Percentiles rank a stretch among this genome's conserved stretches.
Evolutionary conservation across 2,329 filamentous ascomycete genomes (phyloP).

Genomic region (Thermochaetoides dissita): DNA sequence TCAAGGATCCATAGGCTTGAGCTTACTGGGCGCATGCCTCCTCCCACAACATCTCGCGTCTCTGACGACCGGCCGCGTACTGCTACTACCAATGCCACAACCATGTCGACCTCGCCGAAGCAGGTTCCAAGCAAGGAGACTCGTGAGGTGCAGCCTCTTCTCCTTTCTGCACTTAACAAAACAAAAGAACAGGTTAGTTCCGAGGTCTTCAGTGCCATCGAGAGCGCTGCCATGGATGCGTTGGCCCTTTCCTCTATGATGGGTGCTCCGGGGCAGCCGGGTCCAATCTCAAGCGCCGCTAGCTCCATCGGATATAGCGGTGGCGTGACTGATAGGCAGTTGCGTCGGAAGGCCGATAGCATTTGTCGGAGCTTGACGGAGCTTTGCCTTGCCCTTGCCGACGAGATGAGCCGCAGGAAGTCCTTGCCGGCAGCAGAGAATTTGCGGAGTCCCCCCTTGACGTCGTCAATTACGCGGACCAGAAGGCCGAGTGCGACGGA

Average conservation of each 20-base stretch:
- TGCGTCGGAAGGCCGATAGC: conserved; percentile 80
- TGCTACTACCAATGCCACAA: conserved; percentile 81
- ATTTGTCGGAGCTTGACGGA: conserved; percentile 89
- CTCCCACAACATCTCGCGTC: conserved; percentile 61
- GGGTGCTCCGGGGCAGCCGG: conserved; percentile 54
- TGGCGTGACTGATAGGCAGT: conserved; percentile 60
- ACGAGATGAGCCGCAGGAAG: conserved; percentile 30
- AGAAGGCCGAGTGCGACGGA: conserved; percentile 28
- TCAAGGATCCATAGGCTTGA: conserved; percentile 84
- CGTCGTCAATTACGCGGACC: conserved; percentile 19
- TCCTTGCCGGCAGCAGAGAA: conserved; percentile 15
- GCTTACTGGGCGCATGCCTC: conserved; percentile 71
- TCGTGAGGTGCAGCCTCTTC: conserved; percentile 56
- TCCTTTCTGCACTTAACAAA: conserved; percentile 70
- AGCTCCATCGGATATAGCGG: conserved; percentile 42
- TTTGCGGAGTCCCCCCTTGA: conserved; percentile 9
- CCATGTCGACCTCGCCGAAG: conserved; percentile 79
- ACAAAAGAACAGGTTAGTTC: conserved; percentile 54
- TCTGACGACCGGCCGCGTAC: conserved; percentile 76
- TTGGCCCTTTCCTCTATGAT: conserved; percentile 66
- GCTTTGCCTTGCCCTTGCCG: conserved; percentile 70
- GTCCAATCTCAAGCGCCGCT: conserved; percentile 52
- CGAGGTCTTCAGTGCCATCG: conserved; percentile 65
- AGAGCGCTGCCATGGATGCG: conserved; percentile 70
- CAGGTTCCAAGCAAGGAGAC: conserved; percentile 28